A percentile compares a stretch with the other conserved stretches of the same genome.
Conservation (phyloP, 2,329 filamentous ascomycete genomes). For the Cryphonectria parasitica region DNA sequence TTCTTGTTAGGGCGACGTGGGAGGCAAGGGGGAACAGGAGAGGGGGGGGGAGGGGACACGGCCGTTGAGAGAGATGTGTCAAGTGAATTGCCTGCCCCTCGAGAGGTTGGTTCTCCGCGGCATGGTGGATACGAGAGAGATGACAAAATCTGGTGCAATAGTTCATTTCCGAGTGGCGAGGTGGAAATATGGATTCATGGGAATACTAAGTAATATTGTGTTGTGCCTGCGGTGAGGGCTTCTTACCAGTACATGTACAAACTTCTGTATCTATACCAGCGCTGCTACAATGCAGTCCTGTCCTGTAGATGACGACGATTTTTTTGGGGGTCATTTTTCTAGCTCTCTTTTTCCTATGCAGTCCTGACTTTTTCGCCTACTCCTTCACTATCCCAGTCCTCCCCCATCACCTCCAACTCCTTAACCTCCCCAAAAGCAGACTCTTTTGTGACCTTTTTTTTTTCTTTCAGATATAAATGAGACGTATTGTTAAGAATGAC, state of each 20-base stretch:
- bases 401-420: neutral
- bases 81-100: neutral
- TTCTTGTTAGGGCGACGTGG: neutral
- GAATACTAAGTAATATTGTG: neutral
- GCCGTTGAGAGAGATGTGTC: neutral
- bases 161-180: neutral
- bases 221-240: neutral
- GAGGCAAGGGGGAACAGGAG: neutral
- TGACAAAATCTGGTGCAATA: neutral
- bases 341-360: neutral
- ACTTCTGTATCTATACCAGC: neutral
- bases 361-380: neutral
- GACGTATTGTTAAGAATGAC: neutral
- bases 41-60: neutral
- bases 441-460: neutral
- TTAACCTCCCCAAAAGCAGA: too few species aligned
- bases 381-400: too few species aligned
- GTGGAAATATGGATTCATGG: neutral
- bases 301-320: neutral
- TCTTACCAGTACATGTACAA: conserved; percentile 1
- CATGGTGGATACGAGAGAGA: neutral
- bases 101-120: neutral
- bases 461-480: neutral
- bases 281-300: neutral
- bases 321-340: neutral